Conservation (phyloP, 192 early-diverging fungal species). For the Dispira simplex region DNA sequence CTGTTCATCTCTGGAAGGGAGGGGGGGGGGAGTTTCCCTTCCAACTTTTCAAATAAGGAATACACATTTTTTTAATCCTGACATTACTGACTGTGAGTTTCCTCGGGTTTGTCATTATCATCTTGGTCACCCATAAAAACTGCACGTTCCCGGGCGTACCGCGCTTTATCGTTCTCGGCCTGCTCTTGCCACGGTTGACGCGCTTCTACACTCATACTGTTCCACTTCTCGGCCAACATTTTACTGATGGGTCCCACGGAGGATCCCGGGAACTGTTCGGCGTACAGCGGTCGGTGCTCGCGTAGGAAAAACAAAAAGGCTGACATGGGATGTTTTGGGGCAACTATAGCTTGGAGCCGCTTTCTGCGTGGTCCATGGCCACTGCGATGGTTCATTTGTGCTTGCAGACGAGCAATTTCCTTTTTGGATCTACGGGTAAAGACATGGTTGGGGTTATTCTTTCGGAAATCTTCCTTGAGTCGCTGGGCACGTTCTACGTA, state of each 20-base stretch:
- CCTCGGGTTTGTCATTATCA: too few species aligned
- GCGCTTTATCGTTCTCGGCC: slow-evolving; percentile 37
- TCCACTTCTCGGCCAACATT: slow-evolving; percentile 48
- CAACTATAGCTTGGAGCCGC: slow-evolving; percentile 48
- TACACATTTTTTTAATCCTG: too few species aligned
- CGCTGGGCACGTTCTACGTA: neutral
- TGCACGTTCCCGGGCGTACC: slow-evolving; percentile 42
- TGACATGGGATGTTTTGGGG: slow-evolving; percentile 77
- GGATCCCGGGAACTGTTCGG: slow-evolving; percentile 43
- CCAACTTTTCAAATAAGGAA: too few species aligned
- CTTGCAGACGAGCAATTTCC: slow-evolving; percentile 27
- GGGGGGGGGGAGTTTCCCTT: too few species aligned
- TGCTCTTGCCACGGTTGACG: slow-evolving; percentile 32
- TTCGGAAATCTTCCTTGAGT: slow-evolving; percentile 20
- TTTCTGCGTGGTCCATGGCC: slow-evolving; percentile 39
- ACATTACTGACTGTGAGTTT: too few species aligned
- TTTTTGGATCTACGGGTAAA: slow-evolving; percentile 42
- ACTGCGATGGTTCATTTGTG: slow-evolving; percentile 13
- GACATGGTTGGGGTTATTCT: slow-evolving; percentile 35
- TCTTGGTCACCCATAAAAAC: slow-evolving; percentile 14
- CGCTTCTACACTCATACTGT: slow-evolving; percentile 25
- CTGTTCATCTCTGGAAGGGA: too few species aligned
- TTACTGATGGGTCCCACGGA: slow-evolving; percentile 62
- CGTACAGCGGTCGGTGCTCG: slow-evolving; percentile 43
- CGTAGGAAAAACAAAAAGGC: slow-evolving; percentile 67